Evolutionary conservation across 2,329 filamentous ascomycete genomes (phyloP), one percentile per base, ranked within the genome.

Genomic region (Diaporthe vexans): DNA sequence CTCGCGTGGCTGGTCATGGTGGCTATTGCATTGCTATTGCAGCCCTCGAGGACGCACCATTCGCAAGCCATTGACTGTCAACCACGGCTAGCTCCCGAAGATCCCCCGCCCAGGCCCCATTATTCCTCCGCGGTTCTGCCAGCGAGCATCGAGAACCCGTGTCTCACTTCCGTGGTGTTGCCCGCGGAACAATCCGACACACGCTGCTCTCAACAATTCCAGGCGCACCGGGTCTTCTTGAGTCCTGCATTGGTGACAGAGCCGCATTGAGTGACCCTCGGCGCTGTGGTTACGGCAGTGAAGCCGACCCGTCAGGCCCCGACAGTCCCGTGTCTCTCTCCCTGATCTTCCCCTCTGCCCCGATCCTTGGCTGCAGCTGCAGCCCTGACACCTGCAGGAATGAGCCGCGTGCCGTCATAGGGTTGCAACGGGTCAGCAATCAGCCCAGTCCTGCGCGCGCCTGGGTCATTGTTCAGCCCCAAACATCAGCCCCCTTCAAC

Each of bases 331-430:
- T 68, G 48, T 68, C 48, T 40, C 57, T 48, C 63, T 67, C 63
- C 46, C 63, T 67, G 63, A 35, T 52, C 46, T 37, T 11, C 46
- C 61, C 51, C 46, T 15, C 46, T 48, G 8, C 33, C 48, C 33
- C 46, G 63, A 54, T 24, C 48, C 63, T 40, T 54, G 63, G 63
- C 63, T 37, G 48, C 40, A 68, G 33, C 63, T 68, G 63, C 63
- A 68, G 63, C 63, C 48, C 63, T 68, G 63, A 54, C 63, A 54
- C 48, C 63, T 68, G 63, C 63, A 68, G 63, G 33, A 68, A 68
- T 68, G 63, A 68, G 63, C 63, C 63, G 63, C 63, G 13, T 68
- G 63, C 63, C 63, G 63, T 68, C 63, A 68, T 54, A 68, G 63
- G 33, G 63, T 68, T 68, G 37, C 63, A 68, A 11, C 29, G 8